Base-by-base conservation (phyloP, 176 grass and related monocot species). In the Neostapfia colusana region DNA sequence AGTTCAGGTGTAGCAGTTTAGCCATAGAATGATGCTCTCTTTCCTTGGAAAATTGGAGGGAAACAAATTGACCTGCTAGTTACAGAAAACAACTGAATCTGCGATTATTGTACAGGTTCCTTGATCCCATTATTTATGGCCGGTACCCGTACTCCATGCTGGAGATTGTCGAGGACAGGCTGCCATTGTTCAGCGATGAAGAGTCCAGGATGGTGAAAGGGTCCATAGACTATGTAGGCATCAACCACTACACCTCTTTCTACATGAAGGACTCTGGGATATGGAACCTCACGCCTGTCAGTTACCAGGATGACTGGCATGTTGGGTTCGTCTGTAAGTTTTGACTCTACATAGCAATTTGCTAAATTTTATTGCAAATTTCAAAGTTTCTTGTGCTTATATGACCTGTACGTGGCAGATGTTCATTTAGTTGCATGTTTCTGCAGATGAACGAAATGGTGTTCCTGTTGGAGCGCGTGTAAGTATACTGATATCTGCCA, bases 231-330 rank as follows among this genome's bases (percentile, higher is more conserved):
- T 89, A 84, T 36, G 82, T 97, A 37, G 94, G 94, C 2, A 89
- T 93, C 72, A 97, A 97, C 54, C 88, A 97, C 6, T 97, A 97
- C 72, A 97, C 94, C 20, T 78, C 82, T 75, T 93, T 67, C 80
- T 93, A 93, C 70, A 91, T 97, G 76, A 87, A 87, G 65, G 82
- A 87, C 34, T 82, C 84, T 54, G 84, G 83, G 67, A 11, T 57
- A 26, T 81, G 79, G 38, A 81, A 82, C 38, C 25, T 79, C 57
- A 88, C 59, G 17, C 88, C 93, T 0, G 56, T 76, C 79, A 83
- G 91, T 63, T 93, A 93, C 58, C 85, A 87, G 68, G 72, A 78
- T 41, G 94, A 97, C 56, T 97, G 94, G 94, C 81, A 91, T 76
- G 74, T 80, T 61, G 70, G 78, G 31, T 93, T 90, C 64, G 57